Evolutionary conservation across 2,329 filamentous ascomycete species (phyloP).

Genomic region (Stagonosporopsis cucurbitacearum): DNA sequence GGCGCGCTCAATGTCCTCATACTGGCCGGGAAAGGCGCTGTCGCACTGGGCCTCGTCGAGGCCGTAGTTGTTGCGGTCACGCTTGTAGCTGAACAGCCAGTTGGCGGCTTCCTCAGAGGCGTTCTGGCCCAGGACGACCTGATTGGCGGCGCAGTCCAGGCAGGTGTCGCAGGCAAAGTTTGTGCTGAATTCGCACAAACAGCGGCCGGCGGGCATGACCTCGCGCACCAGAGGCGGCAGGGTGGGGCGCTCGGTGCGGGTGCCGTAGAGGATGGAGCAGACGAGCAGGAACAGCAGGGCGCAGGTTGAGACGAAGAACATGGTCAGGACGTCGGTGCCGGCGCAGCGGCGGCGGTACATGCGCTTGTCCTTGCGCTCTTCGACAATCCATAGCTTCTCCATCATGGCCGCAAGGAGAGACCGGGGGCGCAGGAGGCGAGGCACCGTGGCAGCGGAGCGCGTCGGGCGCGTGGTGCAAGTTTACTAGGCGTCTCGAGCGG

Average conservation of each 20-base stretch:
- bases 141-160: slow-evolving; percentile 40
- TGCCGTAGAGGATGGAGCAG: slow-evolving; percentile 44
- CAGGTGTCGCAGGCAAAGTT: slow-evolving; percentile 42
- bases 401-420: slow-evolving; percentile 21
- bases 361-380: slow-evolving; percentile 36
- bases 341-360: slow-evolving; percentile 39
- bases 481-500: slow-evolving; percentile 13
- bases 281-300: slow-evolving; percentile 40
- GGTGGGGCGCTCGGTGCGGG: slow-evolving; percentile 37
- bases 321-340: slow-evolving; percentile 33
- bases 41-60: slow-evolving; percentile 41
- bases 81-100: slow-evolving; percentile 40
- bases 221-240: slow-evolving; percentile 41
- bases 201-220: slow-evolving; percentile 42
- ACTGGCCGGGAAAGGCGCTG: slow-evolving; percentile 41
- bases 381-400: slow-evolving; percentile 33
- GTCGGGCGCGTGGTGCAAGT: slow-evolving; percentile 22
- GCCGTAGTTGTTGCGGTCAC: slow-evolving; percentile 41
- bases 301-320: slow-evolving; percentile 38
- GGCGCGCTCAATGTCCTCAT: slow-evolving; percentile 40
- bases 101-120: slow-evolving; percentile 28
- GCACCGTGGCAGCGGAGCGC: slow-evolving; percentile 22
- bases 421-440: slow-evolving; percentile 18
- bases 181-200: slow-evolving; percentile 43
- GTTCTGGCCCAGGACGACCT: slow-evolving; percentile 27